Base-by-base conservation (phyloP, 140 eudicot species). In the Oenanthe javanica region DNA sequence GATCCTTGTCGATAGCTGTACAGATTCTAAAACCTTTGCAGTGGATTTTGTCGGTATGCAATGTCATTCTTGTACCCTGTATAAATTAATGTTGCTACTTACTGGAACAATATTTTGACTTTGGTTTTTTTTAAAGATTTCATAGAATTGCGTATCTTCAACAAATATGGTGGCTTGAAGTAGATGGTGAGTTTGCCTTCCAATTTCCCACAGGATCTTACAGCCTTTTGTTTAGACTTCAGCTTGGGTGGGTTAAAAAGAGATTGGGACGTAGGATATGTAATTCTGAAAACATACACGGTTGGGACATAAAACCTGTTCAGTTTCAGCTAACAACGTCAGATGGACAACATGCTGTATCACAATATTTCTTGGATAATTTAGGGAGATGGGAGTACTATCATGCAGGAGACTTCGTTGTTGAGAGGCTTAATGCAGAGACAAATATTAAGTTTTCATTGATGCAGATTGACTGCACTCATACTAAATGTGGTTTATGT, bases 161-260 rank as follows among this genome's bases (percentile, higher is more conserved):
- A 79, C 97, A 94, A 82, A 90, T 88, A 23, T 94, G 98, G 98
- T 94, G 98, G 98, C 83, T 94, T 16, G 92, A 94, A 84, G 93
- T 94, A 23, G 84, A 81, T 15, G 98, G 98, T 11, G 90, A 86
- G 40, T 45, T 92, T 21, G 91, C 90, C 83, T 94, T 94, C 82
- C 81, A 63, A 23, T 85, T 94, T 61, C 97, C 97, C 31, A 54
- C 83, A 11, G 97, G 97, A 16, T 72, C 89, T 19, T 94, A 90
- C 76, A 85, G 93, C 6, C 71, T 92, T 45, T 80, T 84, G 57
- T 94, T 94, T 83, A 81, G 91, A 50, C 90, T 94, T 31, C 93
- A 82, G 77, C 91, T 92, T 12, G 98, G 97, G 23, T 85, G 79
- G 78, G 83, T 84, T 1, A 77, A 79, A 4, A 94, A 86, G 83